Conservation (phyloP, 495 filamentous ascomycete genomes). For the Penicillium bialowiezense region DNA sequence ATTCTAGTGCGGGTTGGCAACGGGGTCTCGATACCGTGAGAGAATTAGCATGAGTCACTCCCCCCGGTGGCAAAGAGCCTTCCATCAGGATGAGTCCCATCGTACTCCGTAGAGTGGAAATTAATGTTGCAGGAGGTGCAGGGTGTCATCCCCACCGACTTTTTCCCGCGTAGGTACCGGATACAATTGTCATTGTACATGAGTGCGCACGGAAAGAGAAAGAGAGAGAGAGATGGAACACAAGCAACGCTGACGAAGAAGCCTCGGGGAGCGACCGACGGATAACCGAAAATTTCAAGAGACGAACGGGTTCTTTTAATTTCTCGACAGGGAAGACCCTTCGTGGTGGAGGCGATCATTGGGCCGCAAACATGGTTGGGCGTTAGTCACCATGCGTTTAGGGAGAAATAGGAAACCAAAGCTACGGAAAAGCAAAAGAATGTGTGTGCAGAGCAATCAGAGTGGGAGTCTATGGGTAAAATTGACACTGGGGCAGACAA, state of each 20-base stretch:
- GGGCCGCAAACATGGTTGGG: constrained; percentile 26
- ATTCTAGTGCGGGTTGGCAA: constrained; percentile 5
- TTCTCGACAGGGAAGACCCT: constrained; percentile 5
- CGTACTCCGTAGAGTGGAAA: background rate
- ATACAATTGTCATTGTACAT: constrained; percentile 22
- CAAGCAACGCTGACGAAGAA: background rate
- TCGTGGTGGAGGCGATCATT: constrained; percentile 21
- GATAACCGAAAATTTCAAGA: background rate
- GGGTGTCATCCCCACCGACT: constrained; percentile 27
- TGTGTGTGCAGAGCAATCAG: too few relatives aligned
- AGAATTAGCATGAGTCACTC: constrained; percentile 2
- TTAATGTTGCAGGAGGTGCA: constrained; percentile 1
- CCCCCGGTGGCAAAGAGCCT: constrained; percentile 13
- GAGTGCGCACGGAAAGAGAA: background rate
- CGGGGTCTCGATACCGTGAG: background rate
- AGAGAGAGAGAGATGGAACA: too few relatives aligned
- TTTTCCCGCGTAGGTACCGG: constrained; percentile 13
- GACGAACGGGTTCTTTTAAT: constrained; percentile 1
- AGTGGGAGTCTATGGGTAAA: too few relatives aligned
- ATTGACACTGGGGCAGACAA: too few relatives aligned
- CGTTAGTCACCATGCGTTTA: constrained; percentile 2
- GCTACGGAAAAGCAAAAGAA: too few relatives aligned
- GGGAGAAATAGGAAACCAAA: constrained; percentile 3
- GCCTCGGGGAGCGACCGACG: background rate
- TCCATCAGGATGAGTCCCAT: too few relatives aligned